Base-by-base conservation (phyloP, 1,284 basidiomycete genomes). In the Heterobasidion annosum region DNA sequence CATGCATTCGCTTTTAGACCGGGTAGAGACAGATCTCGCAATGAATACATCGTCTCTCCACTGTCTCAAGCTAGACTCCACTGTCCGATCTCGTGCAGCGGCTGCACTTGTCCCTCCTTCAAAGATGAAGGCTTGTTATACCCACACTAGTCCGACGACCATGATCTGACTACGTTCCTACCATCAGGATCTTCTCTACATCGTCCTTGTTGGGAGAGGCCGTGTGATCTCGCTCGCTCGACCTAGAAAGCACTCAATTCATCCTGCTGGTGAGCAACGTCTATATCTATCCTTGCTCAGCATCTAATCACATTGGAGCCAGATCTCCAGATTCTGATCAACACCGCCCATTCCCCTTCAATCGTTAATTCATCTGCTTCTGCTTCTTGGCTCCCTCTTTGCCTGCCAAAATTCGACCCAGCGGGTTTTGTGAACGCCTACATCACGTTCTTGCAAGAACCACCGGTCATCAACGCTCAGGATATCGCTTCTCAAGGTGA, bases 361-460 rank as follows among this genome's bases (percentile, higher is more conserved):
- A 76, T 91, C 63, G 71, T 77, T 65, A 79, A 86, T 70, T 76
- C 85, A 57, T 76, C 85, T 3, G 92, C 86, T 1, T 77, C 88
- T 6, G 86, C 94, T 18, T 89, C 89, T 4, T 99, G 94, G 92
- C 78, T 98, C 2, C 97, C 97, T 0, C 81, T 99, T 50, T 99
- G 96, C 66, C 79, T 99, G 9, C 96, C 97, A 0, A 94, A 94
- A 65, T 98, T 93, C 73, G 95, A 98, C 62, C 77, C 93, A 0
- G 74, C 85, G 1, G 91, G 89, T 0, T 98, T 98, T 68, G 85
- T 97, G 16, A 93, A 99, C 68, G 91, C 92, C 15, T 98, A 96
- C 64, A 82, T 98, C 53, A 85, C 84, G 40, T 96, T 90, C 67
- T 67, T 87, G 18, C 67, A 71, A 48, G 67, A 69, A 51, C 54